Percentiles rank a stretch among this genome's conserved stretches.
These are phyloP conservation scores for Asclepias syriaca DNA, from an alignment of 257 asterid genomes.

Conservation along the genomic window DNA sequence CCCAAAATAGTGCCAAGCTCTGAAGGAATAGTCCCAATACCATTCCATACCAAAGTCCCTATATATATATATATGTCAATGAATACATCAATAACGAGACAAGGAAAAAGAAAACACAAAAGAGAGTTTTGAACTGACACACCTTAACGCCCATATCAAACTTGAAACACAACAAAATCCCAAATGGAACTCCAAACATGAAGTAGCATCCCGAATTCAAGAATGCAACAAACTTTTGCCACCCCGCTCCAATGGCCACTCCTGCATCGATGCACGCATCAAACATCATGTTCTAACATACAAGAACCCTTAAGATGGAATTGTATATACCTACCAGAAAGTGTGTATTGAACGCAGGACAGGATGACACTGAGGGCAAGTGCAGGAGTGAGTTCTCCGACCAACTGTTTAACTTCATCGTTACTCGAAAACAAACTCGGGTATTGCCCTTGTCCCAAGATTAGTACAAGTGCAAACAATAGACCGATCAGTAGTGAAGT, in stretches of 20 bases:
- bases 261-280: slow-evolving; percentile 27
- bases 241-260: slow-evolving; percentile 79
- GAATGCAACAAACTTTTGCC: slow-evolving; percentile 69
- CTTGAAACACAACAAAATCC: slow-evolving; percentile 44
- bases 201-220: slow-evolving; percentile 62
- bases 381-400: slow-evolving; percentile 43
- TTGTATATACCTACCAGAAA: slow-evolving; percentile 33
- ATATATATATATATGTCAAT: too few species aligned
- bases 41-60: slow-evolving; percentile 5
- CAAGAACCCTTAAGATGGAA: too few species aligned
- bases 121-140: neutral
- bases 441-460: slow-evolving; percentile 31
- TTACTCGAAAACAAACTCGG: slow-evolving; percentile 42
- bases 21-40: neutral
- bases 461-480: slow-evolving; percentile 21
- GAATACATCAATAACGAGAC: too few species aligned
- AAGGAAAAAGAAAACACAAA: too few species aligned
- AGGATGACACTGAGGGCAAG: slow-evolving; percentile 43
- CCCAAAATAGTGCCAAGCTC: neutral
- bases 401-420: slow-evolving; percentile 28
- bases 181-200: slow-evolving; percentile 55
- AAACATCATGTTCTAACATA: too few species aligned
- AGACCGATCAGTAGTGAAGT: slow-evolving; percentile 39
- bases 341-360: slow-evolving; percentile 45
- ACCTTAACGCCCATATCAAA: slow-evolving; percentile 44